phyloP scores from a whole-genome alignment of 257 asterid species.

The Capsicum rhomboideum region DNA sequence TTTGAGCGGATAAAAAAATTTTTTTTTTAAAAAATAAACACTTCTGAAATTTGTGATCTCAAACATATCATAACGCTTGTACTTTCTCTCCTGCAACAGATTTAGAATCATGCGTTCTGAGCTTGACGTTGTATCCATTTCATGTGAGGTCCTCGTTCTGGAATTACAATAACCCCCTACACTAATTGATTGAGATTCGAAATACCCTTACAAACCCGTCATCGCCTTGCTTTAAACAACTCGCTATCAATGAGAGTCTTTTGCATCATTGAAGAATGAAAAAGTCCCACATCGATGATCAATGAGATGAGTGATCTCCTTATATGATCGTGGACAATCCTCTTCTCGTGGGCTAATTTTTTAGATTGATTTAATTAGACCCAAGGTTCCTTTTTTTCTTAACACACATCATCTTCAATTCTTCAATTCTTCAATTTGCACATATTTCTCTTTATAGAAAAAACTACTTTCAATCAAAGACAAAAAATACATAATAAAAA shows the following conservation, averaged over 20 bases:
- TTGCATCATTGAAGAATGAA: not conserved
- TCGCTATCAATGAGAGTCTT: not conserved
- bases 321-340: too few species aligned
- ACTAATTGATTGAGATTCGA: not conserved
- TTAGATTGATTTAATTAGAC: too few species aligned
- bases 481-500: not conserved
- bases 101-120: too few species aligned
- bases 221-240: not conserved
- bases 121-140: accelerated
- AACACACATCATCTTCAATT: not conserved
- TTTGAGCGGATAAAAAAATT: not conserved
- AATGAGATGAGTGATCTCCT: too few species aligned
- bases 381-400: too few species aligned
- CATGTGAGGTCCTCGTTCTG: not conserved
- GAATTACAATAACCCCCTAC: not conserved
- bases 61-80: not conserved
- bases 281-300: too few species aligned
- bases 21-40: not conserved
- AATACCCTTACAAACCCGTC: too few species aligned
- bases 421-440: not conserved
- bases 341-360: too few species aligned
- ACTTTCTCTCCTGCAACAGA: not conserved
- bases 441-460: not conserved
- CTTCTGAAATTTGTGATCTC: not conserved
- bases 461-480: too few species aligned